Evolutionary conservation across 352 stramenopile species (phyloP).

Genomic region (Thalassiosira livingstoniorum): DNA sequence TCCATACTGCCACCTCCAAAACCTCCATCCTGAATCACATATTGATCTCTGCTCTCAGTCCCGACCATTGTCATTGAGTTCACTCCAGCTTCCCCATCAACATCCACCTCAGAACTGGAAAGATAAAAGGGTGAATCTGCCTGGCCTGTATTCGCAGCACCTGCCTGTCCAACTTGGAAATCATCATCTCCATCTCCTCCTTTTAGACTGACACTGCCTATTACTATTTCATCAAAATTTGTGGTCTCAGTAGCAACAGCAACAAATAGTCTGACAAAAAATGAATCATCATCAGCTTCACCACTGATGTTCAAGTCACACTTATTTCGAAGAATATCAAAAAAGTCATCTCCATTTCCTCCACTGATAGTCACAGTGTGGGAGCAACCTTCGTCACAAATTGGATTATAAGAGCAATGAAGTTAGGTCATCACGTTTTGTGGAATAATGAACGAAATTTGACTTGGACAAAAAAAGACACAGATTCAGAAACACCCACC

Average conservation of each 20-base stretch:
- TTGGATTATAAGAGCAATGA: too few species aligned
- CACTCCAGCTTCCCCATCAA: conserved; percentile 57
- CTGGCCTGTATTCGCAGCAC: neutral
- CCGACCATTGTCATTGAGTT: conserved; percentile 46
- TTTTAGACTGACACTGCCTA: conserved; percentile 20
- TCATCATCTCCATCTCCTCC: conserved; percentile 10
- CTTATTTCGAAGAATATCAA: conserved; percentile 61
- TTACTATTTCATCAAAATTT: conserved; percentile 1
- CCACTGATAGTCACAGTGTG: conserved; percentile 53
- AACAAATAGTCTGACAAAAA: conserved; percentile 54
- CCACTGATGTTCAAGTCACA: conserved; percentile 63
- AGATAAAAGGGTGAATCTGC: conserved; percentile 46
- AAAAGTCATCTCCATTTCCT: conserved; percentile 48
- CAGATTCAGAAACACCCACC: too few species aligned
- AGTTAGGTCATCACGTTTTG: too few species aligned
- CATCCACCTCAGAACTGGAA: conserved; percentile 40
- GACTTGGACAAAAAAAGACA: too few species aligned
- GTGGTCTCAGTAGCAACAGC: conserved; percentile 8
- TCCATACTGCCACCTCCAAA: conserved; percentile 57
- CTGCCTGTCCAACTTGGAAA: too few species aligned
- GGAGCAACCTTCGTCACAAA: too few species aligned
- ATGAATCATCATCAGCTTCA: conserved; percentile 53
- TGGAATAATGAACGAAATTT: too few species aligned
- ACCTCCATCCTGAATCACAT: conserved; percentile 57
- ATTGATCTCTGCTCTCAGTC: conserved; percentile 50